A percentile compares a stretch with the other conserved stretches of the same genome.
phyloP scores from a whole-genome alignment of 495 filamentous ascomycete genomes.

The Penicillium lividum region DNA sequence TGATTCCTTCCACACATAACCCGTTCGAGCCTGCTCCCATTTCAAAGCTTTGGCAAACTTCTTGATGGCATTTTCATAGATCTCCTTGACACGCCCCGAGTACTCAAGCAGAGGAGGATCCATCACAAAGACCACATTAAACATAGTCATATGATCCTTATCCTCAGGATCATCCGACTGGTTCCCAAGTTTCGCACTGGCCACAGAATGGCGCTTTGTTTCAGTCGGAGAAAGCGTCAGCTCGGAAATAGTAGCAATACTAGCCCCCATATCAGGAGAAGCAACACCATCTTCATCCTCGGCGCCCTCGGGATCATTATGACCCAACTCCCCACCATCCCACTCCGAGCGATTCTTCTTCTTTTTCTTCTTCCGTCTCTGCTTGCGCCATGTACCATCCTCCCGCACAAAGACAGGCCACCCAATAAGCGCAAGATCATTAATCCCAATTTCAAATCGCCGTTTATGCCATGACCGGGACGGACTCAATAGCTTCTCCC shows the following conservation, averaged over 20 bases:
- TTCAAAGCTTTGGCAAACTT: conserved; percentile 88
- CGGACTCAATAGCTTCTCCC: conserved; percentile 84
- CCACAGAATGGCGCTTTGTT: conserved; percentile 37
- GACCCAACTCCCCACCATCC: conserved; percentile 43
- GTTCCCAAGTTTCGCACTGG: conserved; percentile 40
- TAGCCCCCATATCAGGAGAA: conserved; percentile 33
- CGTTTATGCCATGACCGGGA: conserved; percentile 78
- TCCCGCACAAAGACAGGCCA: conserved; percentile 85
- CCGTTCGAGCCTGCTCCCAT: conserved; percentile 81
- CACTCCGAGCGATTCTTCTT: conserved; percentile 42
- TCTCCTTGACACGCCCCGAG: conserved; percentile 69
- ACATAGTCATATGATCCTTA: conserved; percentile 81
- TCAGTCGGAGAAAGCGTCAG: conserved; percentile 33
- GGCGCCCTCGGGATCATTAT: conserved; percentile 46
- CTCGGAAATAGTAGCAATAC: conserved; percentile 31
- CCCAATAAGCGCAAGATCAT: conserved; percentile 81
- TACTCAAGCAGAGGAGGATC: conserved; percentile 76
- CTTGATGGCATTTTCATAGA: conserved; percentile 85
- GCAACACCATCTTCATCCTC: conserved; percentile 30
- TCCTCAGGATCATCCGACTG: conserved; percentile 50
- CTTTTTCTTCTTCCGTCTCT: conserved; percentile 58
- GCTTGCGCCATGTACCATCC: conserved; percentile 85
- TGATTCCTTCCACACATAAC: conserved; percentile 86
- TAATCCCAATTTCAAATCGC: conserved; percentile 82
- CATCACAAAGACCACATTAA: conserved; percentile 92